Evolutionary conservation across 768 basidiomycete species (phyloP), one percentile per base, ranked within the genome.

Genomic region (Leucosporidium scottii): DNA sequence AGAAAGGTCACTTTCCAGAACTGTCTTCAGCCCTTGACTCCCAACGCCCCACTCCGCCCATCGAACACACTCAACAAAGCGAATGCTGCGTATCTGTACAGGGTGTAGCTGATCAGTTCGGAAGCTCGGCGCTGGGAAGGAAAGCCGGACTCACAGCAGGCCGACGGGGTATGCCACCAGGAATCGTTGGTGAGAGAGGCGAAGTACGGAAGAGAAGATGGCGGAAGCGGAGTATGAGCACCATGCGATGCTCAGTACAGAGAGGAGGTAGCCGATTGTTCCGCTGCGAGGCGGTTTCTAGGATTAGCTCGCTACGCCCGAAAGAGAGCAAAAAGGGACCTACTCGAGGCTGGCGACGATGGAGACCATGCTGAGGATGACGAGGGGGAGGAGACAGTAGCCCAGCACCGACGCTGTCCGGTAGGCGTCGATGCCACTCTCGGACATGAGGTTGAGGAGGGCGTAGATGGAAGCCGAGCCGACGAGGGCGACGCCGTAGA

Each of bases 101-200:
- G 10, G 30, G 25, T 23, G 23, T 2, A n/a, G 23, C 21, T 12
- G 17, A 21, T 57, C 55, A 57, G 55, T 31, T n/a, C 31, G 25
- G 4, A 6, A 3, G 27, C 28, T 20, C 30, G 18, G 76, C 94
- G 94, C 74, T 96, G 2, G 8, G 18, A 31, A 34, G 12, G 36
- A 4, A 34, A 48, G 50, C 31, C 12, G n/a, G 20, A 55, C 50
- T 50, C 31, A 72, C 64, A 99, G 28, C 61, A 99, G 80, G 48
- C 90, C 92, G 61, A 98, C 86, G 17, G 96, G 96, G 79, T 99
- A 99, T 71, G 93, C 96, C 50, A 99, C 93, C 28, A 99, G 84
- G 31, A 97, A 81, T 58, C 93, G 84, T 77, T 99, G 96, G 71
- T 93, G 89, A 13, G 91, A 91, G 90, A 99, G 93, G 71, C 90